These are phyloP conservation scores for Croton laevigatus DNA, from an alignment of 441 rosid species.

Conservation along the genomic window DNA sequence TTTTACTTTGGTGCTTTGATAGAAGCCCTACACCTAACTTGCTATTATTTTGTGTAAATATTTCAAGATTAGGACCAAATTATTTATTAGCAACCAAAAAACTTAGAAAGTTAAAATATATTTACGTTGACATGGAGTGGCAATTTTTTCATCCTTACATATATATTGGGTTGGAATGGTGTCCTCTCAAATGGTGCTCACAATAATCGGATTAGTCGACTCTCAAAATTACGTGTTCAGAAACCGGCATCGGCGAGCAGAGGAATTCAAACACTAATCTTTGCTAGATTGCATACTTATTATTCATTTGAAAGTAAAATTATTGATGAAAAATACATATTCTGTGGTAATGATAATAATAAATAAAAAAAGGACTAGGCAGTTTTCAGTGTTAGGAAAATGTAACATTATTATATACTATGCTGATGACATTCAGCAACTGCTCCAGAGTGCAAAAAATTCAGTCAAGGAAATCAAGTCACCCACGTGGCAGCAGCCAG, in stretches of 20 bases:
- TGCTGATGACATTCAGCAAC: slow-evolving; percentile 21
- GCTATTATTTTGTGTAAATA: too few relatives aligned
- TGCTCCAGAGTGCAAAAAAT: neutral
- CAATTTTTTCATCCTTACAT: too few relatives aligned
- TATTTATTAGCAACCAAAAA: neutral
- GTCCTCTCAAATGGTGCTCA: too few relatives aligned
- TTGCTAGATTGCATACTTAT: too few relatives aligned
- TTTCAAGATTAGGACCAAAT: neutral
- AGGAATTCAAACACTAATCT: too few relatives aligned
- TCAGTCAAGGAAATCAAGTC: neutral
- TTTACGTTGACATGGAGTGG: neutral
- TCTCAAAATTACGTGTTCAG: too few relatives aligned
- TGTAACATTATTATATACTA: neutral
- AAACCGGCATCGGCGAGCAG: too few relatives aligned
- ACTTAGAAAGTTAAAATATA: neutral
- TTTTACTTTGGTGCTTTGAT: neutral
- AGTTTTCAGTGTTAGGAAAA: neutral
- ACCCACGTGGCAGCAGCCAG: neutral
- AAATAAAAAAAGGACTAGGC: too few relatives aligned
- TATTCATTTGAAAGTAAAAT: too few relatives aligned
- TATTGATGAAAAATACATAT: neutral
- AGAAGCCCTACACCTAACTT: neutral
- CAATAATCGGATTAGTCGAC: too few relatives aligned
- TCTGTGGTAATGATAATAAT: neutral
- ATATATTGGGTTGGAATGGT: too few relatives aligned